Base-by-base conservation (phyloP, 305 asterid genomes). In the Solanum chacoense region DNA sequence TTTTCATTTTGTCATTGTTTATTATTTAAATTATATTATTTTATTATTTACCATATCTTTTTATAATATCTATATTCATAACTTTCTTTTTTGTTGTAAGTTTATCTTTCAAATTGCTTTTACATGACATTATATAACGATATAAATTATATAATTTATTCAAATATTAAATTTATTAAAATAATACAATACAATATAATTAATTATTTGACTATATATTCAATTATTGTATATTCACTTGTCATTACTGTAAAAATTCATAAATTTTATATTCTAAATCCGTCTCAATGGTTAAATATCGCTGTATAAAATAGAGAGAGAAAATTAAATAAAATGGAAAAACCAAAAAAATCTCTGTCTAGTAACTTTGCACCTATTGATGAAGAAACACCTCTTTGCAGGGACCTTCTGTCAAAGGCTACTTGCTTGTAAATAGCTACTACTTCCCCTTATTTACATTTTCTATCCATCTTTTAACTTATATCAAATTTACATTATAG, bases 311-410 rank as follows among this genome's bases (percentile, higher is more conserved):
- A 4, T 29, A 14, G 5, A 18, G 22, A 8, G 10, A 18, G 0
- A 9, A 10, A 4, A 31, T 1, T 34, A 75, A 73, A 34, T 34
- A 75, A 75, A 1, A 24, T 34, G 81, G 16, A 20, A 34, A 75
- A 74, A 20, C 0, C 10, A 76, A 76, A 35, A 74, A 35, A 22
- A 0, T 20, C 31, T 34, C 0, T 94, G 29, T 87, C 92, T 69
- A 96, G 96, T 5, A 94, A 95, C 90, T 94, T 94, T 87, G 96
- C 94, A 20, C 96, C 96, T 26, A 94, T 93, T 76, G 86, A 93
- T 76, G 86, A 93, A 26, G 97, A 95, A 90, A 93, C 96, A 71
- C 93, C 96, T 36, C 96, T 95, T 72, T 80, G 86, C 28, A 59
- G 84, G 16, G 94, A 94, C 85, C 96, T 95, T 78, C 91, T 7